A percentile compares a stretch with the other conserved stretches of the same genome.
Evolutionary conservation across 2,329 filamentous ascomycete species (phyloP).

Genomic region (Aphanoascus verrucosus): DNA sequence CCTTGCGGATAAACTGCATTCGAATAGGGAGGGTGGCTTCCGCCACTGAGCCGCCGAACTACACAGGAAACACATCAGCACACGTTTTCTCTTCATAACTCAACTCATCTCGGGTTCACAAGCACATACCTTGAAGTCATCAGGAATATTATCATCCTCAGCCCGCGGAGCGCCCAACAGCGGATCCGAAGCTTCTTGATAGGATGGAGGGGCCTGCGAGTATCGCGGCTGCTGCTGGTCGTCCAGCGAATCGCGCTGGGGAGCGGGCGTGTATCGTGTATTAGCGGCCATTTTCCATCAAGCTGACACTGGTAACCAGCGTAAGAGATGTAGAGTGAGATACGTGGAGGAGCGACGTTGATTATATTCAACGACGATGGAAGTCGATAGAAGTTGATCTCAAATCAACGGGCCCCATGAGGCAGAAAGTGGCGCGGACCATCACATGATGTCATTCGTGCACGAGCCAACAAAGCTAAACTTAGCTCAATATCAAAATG

Average conservation of each 20-base stretch:
- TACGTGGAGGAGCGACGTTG: not conserved
- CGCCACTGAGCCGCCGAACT: constrained; percentile 87
- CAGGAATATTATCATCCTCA: constrained; percentile 83
- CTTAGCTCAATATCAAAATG: not conserved
- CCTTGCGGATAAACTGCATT: constrained; percentile 94
- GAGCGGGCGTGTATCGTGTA: constrained; percentile 71
- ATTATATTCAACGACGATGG: not conserved
- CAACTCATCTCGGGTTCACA: not conserved
- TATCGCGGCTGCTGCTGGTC: constrained; percentile 45
- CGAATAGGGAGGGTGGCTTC: constrained; percentile 92
- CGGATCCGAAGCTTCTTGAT: constrained; percentile 51
- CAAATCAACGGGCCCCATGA: not conserved
- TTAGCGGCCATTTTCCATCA: constrained; percentile 53
- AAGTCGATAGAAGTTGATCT: not conserved
- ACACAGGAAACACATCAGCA: constrained; percentile 15
- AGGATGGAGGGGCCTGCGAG: constrained; percentile 72
- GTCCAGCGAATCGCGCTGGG: constrained; percentile 77
- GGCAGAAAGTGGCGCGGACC: not conserved
- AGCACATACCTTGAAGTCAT: constrained; percentile 76
- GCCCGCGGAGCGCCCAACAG: constrained; percentile 54
- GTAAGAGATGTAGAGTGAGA: not conserved
- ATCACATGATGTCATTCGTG: constrained; percentile 5
- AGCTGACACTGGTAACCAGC: not conserved
- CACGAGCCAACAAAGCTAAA: not conserved
- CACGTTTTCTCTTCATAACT: not conserved